Percentiles rank a stretch among this genome's conserved stretches.
Conservation (phyloP, 805 yeast genomes). For the Pichia pseudocactophila region DNA sequence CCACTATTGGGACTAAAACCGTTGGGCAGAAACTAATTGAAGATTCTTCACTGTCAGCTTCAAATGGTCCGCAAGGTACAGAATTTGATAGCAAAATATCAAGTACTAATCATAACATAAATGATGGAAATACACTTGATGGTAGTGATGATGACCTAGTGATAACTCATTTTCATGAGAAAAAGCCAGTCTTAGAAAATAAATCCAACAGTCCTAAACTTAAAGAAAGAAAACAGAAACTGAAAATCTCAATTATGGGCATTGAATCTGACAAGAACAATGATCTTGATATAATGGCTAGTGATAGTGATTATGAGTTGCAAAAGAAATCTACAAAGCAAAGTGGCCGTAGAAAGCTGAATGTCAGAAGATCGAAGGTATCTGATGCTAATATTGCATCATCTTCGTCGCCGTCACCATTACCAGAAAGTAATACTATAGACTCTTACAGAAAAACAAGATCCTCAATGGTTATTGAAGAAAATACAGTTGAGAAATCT, state of each 20-base stretch:
- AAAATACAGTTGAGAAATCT: too few species aligned
- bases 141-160: conserved; percentile 11
- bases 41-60: neutral
- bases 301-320: neutral
- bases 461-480: too few species aligned
- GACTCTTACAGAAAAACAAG: too few species aligned
- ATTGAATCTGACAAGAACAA: neutral
- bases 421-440: too few species aligned
- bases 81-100: neutral
- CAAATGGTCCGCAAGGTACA: neutral
- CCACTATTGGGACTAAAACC: conserved; percentile 16
- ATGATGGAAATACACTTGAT: neutral
- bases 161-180: conserved; percentile 6
- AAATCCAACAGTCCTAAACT: too few species aligned
- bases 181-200: neutral
- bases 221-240: neutral
- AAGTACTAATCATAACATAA: neutral
- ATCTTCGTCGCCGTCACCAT: too few species aligned
- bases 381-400: too few species aligned
- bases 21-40: conserved; percentile 3
- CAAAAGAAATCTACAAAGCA: neutral
- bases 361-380: too few species aligned
- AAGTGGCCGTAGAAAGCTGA: neutral
- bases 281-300: neutral
- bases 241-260: neutral